These are phyloP conservation scores for Polytolypa hystricis DNA, from an alignment of 2,329 filamentous ascomycete species.

Conservation along the genomic window DNA sequence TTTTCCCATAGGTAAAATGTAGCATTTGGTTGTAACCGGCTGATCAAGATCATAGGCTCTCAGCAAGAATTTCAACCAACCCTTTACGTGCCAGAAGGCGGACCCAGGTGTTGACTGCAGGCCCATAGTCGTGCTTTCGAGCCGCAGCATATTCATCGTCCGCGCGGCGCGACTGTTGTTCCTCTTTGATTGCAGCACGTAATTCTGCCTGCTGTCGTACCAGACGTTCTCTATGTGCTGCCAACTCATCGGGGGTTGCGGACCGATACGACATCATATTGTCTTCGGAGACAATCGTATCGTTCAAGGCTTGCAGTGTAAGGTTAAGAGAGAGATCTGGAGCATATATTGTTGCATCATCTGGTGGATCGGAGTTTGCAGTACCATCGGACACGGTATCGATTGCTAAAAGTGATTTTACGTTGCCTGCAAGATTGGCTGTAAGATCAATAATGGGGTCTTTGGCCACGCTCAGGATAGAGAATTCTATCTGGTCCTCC, in stretches of 20 bases:
- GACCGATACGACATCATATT: conserved; percentile 16
- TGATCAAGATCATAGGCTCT: no score
- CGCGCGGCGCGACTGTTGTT: conserved; percentile 25
- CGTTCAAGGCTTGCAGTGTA: conserved; percentile 23
- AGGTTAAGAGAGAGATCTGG: conserved; percentile 29
- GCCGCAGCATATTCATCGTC: conserved; percentile 33
- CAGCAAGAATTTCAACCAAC: conserved; percentile 34
- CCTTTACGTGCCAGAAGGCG: conserved; percentile 57
- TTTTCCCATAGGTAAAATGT: no score
- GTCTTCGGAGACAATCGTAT: conserved; percentile 17
- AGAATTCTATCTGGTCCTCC: conserved; percentile 60
- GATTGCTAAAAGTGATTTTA: conserved; percentile 33
- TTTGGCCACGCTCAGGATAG: conserved; percentile 61
- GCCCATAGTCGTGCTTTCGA: conserved; percentile 52
- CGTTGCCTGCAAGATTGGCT: conserved; percentile 32
- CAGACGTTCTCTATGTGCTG: conserved; percentile 20
- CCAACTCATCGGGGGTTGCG: conserved; percentile 21
- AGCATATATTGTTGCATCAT: conserved; percentile 15
- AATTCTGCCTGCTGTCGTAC: conserved; percentile 22
- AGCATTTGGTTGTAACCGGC: no score
- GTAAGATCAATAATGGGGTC: conserved; percentile 47
- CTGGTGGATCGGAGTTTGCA: conserved; percentile 1
- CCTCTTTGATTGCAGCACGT: conserved; percentile 27
- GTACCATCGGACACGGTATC: conserved; percentile 15
- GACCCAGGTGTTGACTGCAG: conserved; percentile 58